These are phyloP conservation scores for Agrostemma githago DNA, from an alignment of 148 eudicot genomes.

Conservation along the genomic window DNA sequence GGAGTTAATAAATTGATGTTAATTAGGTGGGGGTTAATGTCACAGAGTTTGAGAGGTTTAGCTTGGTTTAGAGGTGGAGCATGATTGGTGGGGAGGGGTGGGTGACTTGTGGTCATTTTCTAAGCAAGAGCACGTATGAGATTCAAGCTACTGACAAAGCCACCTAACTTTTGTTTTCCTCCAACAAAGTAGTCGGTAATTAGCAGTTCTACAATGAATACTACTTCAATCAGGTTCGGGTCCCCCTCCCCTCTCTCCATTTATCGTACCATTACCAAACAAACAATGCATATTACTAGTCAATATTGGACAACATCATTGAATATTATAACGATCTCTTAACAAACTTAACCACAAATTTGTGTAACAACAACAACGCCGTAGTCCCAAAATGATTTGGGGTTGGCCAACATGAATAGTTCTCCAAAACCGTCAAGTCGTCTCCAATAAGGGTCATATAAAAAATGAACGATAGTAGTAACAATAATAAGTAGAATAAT, in stretches of 20 bases:
- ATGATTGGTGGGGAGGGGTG: neutral
- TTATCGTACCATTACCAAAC: neutral
- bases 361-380: too few species aligned
- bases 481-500: too few species aligned
- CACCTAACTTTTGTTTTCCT: neutral
- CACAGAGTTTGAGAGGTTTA: neutral
- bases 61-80: neutral
- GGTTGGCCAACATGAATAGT: too few species aligned
- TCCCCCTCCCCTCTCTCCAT: neutral
- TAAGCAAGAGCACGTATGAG: neutral
- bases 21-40: neutral
- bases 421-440: too few species aligned
- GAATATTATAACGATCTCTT: neutral
- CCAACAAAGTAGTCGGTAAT: neutral
- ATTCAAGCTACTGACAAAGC: constrained; percentile 2
- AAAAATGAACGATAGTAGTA: too few species aligned
- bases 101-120: neutral
- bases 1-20: neutral
- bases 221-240: neutral
- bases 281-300: neutral
- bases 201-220: neutral
- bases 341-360: neutral
- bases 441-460: too few species aligned
- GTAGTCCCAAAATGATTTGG: too few species aligned
- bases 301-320: neutral